Evolutionary conservation across 352 stramenopile genomes (phyloP).

Genomic region (Phytophthora tubulina): DNA sequence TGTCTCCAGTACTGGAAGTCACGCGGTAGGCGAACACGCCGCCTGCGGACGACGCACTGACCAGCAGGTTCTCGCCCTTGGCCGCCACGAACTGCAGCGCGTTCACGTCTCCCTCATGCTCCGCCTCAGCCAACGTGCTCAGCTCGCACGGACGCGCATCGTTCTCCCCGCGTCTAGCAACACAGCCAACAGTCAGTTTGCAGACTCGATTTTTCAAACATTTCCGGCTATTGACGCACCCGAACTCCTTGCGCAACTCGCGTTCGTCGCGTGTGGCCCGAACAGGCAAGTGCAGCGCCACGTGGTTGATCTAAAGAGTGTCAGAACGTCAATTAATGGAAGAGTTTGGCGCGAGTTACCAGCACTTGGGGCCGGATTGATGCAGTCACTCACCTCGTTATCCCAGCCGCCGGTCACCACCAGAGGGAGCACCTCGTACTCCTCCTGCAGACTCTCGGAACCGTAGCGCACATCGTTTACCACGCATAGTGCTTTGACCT

Average conservation of each 20-base stretch:
- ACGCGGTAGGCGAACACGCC: conserved; percentile 60
- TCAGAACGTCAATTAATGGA: neutral
- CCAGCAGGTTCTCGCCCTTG: conserved; percentile 59
- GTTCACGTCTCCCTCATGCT: conserved; percentile 72
- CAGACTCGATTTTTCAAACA: neutral
- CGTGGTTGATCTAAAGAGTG: conserved; percentile 50
- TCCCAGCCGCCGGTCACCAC: conserved; percentile 70
- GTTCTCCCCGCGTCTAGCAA: conserved; percentile 23
- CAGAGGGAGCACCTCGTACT: conserved; percentile 61
- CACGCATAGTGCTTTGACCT: conserved; percentile 68
- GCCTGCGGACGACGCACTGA: conserved; percentile 68
- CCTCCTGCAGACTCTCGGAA: conserved; percentile 39
- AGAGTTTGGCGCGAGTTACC: neutral
- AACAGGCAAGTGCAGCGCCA: conserved; percentile 64
- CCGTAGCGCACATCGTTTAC: conserved; percentile 61
- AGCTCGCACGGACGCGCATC: conserved; percentile 50
- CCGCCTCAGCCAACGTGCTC: conserved; percentile 50
- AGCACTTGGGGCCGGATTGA: neutral
- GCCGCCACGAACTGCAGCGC: conserved; percentile 62
- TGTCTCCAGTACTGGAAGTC: conserved; percentile 29
- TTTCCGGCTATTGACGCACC: conserved; percentile 31
- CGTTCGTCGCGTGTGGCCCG: conserved; percentile 54
- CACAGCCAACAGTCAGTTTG: conserved; percentile 1
- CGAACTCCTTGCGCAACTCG: conserved; percentile 58
- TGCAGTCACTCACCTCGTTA: conserved; percentile 45